Conservation (phyloP, 2,329 filamentous ascomycete species). For the Pseudocercospora crystallina region DNA sequence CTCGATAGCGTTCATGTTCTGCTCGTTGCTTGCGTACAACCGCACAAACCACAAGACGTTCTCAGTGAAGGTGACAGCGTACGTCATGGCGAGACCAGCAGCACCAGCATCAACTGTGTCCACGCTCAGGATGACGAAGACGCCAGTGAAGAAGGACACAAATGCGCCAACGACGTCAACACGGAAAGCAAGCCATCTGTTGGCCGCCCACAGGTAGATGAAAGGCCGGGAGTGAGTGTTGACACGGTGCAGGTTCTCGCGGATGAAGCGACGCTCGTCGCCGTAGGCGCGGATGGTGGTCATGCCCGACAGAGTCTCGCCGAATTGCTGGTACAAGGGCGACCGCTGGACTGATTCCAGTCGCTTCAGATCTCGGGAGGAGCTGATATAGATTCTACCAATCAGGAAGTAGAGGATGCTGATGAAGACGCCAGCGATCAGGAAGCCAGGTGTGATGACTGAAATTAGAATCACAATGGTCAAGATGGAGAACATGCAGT, state of each 20-base stretch:
- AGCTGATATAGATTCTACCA: conserved; percentile 82
- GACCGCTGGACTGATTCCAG: conserved; percentile 92
- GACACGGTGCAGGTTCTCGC: conserved; percentile 83
- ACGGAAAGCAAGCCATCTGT: conserved; percentile 92
- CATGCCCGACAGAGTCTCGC: conserved; percentile 90
- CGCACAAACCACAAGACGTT: conserved; percentile 96
- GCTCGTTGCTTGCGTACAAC: conserved; percentile 90
- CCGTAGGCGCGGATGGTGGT: conserved; percentile 96
- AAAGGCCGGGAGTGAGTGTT: conserved; percentile 91
- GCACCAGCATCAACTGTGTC: conserved; percentile 85
- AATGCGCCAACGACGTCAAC: conserved; percentile 88
- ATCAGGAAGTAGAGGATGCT: conserved; percentile 78
- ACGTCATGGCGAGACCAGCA: conserved; percentile 89
- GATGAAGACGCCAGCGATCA: conserved; percentile 85
- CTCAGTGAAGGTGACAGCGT: conserved; percentile 94
- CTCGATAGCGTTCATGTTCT: conserved; percentile 99
- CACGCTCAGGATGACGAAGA: conserved; percentile 82
- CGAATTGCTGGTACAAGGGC: conserved; percentile 95
- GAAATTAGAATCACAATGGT: conserved; percentile 88
- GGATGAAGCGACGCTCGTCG: conserved; percentile 87
- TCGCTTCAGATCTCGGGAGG: conserved; percentile 93
- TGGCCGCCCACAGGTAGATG: conserved; percentile 94
- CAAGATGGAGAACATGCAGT: conserved; percentile 67
- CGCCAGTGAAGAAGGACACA: conserved; percentile 89
- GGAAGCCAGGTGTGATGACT: conserved; percentile 83